These are phyloP conservation scores for Cyberlindnera euphorbiiphila DNA, from an alignment of 805 yeast species.

Conservation along the genomic window DNA sequence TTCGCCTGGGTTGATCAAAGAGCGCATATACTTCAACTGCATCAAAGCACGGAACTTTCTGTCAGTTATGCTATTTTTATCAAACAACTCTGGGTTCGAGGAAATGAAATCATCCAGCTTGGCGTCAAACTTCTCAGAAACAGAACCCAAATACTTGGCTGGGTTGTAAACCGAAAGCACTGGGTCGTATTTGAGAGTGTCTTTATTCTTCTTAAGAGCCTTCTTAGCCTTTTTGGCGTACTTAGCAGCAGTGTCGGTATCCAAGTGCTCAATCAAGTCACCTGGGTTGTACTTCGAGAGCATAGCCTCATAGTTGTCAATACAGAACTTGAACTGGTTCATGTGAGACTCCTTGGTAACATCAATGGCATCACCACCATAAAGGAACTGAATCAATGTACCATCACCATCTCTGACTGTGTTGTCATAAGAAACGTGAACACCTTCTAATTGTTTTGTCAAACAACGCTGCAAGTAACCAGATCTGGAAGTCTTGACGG, in stretches of 20 bases:
- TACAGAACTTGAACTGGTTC: slow-evolving; percentile 90
- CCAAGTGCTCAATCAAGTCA: slow-evolving; percentile 64
- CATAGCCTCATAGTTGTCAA: slow-evolving; percentile 84
- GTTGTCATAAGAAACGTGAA: slow-evolving; percentile 89
- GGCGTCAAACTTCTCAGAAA: slow-evolving; percentile 82
- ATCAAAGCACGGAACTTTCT: slow-evolving; percentile 92
- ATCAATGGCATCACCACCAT: slow-evolving; percentile 97
- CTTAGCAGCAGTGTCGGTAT: slow-evolving; percentile 74
- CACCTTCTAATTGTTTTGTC: slow-evolving; percentile 97
- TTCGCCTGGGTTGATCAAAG: slow-evolving; percentile 94
- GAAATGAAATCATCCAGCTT: slow-evolving; percentile 70
- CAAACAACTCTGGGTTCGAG: slow-evolving; percentile 51
- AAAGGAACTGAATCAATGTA: slow-evolving; percentile 85
- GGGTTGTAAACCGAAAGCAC: slow-evolving; percentile 84
- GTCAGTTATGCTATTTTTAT: slow-evolving; percentile 48
- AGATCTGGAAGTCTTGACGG: slow-evolving; percentile 96
- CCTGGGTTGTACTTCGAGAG: slow-evolving; percentile 84
- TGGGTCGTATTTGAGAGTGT: slow-evolving; percentile 79
- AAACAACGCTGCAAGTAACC: slow-evolving; percentile 98
- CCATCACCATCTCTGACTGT: slow-evolving; percentile 96
- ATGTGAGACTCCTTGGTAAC: slow-evolving; percentile 92
- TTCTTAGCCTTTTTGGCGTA: slow-evolving; percentile 84
- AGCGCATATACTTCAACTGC: slow-evolving; percentile 98
- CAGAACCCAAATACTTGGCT: slow-evolving; percentile 85
- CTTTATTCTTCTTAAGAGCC: slow-evolving; percentile 57